phyloP scores from a whole-genome alignment of 1,139 yeast species.

The Yamadazyma sp. region DNA sequence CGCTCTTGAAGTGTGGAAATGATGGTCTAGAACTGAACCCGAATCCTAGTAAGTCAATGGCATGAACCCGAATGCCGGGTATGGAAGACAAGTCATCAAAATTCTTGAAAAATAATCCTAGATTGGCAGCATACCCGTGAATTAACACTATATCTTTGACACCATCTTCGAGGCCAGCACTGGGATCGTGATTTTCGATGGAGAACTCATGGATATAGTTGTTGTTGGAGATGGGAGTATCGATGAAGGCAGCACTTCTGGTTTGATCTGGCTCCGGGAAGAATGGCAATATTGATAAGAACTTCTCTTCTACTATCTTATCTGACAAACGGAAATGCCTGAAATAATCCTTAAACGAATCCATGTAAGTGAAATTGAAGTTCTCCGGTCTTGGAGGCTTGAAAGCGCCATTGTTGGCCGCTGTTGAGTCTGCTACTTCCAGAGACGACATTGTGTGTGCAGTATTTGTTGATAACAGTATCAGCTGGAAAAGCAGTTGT shows the following conservation, averaged over 20 bases:
- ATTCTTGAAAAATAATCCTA: slow-evolving; percentile 45
- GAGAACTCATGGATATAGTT: slow-evolving; percentile 60
- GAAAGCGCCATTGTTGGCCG: slow-evolving; percentile 6
- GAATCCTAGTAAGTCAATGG: slow-evolving; percentile 46
- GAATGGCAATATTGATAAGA: slow-evolving; percentile 54
- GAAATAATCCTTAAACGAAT: slow-evolving; percentile 41
- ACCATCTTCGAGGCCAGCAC: slow-evolving; percentile 15
- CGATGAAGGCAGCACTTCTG: slow-evolving; percentile 46
- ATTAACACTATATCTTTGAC: slow-evolving; percentile 40
- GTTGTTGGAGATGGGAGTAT: slow-evolving; percentile 50
- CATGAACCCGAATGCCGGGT: slow-evolving; percentile 47
- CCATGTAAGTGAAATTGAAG: slow-evolving; percentile 23
- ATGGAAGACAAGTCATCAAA: slow-evolving; percentile 37
- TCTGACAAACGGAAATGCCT: slow-evolving; percentile 33
- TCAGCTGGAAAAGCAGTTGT: too few relatives aligned
- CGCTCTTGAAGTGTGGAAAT: slow-evolving; percentile 33
- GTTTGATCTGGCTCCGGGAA: slow-evolving; percentile 55
- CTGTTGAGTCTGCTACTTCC: slow-evolving; percentile 6
- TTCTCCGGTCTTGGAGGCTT: slow-evolving; percentile 4
- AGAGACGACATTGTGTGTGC: too few relatives aligned
- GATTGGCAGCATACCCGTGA: slow-evolving; percentile 50
- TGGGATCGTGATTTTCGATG: slow-evolving; percentile 30
- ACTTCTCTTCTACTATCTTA: slow-evolving; percentile 28
- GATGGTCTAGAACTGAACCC: slow-evolving; percentile 45
- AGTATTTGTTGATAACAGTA: background rate